These are phyloP conservation scores for Barnettozyma botsteinii DNA, from an alignment of 805 yeast species.

Conservation along the genomic window DNA sequence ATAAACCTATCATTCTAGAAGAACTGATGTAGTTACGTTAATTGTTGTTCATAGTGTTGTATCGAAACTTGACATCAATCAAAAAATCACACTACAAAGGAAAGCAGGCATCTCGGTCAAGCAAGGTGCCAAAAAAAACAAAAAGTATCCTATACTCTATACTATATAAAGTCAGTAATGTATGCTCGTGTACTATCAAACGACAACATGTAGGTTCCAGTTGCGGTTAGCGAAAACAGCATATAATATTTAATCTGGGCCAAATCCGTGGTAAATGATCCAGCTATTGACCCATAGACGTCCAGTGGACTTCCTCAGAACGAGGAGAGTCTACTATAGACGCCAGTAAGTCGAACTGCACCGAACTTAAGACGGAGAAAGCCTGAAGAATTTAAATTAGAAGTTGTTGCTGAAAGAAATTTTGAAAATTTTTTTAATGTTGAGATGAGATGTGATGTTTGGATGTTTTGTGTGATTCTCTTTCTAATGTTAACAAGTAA, in stretches of 20 bases:
- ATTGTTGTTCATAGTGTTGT: too few relatives aligned
- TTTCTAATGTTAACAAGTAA: too few relatives aligned
- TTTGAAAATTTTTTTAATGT: too few relatives aligned
- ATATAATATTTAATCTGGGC: conserved; percentile 2
- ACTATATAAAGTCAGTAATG: conserved; percentile 13
- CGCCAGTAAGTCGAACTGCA: not conserved
- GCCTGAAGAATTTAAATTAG: not conserved
- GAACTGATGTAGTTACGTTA: conserved; percentile 2
- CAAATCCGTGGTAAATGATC: too few relatives aligned
- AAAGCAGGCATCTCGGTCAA: conserved; percentile 1
- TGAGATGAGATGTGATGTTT: too few relatives aligned
- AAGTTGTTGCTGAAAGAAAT: not conserved
- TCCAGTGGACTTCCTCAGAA: conserved; percentile 3
- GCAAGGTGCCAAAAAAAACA: conserved; percentile 3
- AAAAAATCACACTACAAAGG: conserved; percentile 9
- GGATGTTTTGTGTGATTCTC: too few relatives aligned
- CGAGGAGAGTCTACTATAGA: conserved; percentile 1
- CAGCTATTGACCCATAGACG: conserved; percentile 5
- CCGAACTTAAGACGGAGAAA: not conserved
- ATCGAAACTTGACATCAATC: too few relatives aligned
- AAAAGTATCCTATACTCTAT: not conserved
- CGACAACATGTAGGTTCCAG: conserved; percentile 28
- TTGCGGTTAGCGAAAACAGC: conserved; percentile 32
- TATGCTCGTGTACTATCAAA: conserved; percentile 30
- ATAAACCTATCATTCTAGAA: conserved; percentile 28